Base-by-base conservation (phyloP, 768 basidiomycete genomes). In the Kwoniella europaea region DNA sequence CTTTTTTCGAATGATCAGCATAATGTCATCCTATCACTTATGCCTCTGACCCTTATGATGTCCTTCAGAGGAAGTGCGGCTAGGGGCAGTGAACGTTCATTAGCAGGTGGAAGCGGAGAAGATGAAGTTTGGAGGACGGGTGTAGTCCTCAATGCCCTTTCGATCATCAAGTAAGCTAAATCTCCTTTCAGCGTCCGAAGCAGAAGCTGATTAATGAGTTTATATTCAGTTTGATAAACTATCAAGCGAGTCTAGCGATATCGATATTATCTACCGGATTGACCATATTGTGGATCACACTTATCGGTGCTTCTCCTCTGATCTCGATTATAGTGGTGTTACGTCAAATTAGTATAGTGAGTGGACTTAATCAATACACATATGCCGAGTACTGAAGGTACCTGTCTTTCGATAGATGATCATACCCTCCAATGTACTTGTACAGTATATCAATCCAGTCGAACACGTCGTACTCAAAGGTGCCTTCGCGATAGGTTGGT, bases 1-100 rank as follows among this genome's bases (percentile, higher is more conserved):
- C 86, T 98, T 42, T 95, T 96, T 85, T 94, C 94, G 6, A 96
- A 96, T 84, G 94, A 97, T 78, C 94, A 95, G 50, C 95, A 97
- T 82, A 90, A 91, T 3, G 92, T 98, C 52, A 81, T 97, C 18
- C 79, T 98, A 1, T 93, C 94, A 3, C 86, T 98, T 22, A 82
- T 98, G 73, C 95, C 95, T 0, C 85, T 94, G 35, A 92, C 90
- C 0, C 86, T 98, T 18, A 86, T 95, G 16, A 86, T 95, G 64
- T 53, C 71, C 13, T 18, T 76, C 2, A 35, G 77, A 65, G 72
- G 79, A 55, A 67, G 68, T 20, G 65, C 68, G 35, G 60, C 68
- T 22, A 63, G 73, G 16, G 42, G 66, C 10, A 18, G 90, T 70
- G 63, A 80, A 50, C 43, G 68, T 59, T 74, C 71, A 1, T 35